Evolutionary conservation across 805 yeast species (phyloP), one percentile per base, ranked within the genome.

Genomic region (Yamadazyma paraphyllophila): DNA sequence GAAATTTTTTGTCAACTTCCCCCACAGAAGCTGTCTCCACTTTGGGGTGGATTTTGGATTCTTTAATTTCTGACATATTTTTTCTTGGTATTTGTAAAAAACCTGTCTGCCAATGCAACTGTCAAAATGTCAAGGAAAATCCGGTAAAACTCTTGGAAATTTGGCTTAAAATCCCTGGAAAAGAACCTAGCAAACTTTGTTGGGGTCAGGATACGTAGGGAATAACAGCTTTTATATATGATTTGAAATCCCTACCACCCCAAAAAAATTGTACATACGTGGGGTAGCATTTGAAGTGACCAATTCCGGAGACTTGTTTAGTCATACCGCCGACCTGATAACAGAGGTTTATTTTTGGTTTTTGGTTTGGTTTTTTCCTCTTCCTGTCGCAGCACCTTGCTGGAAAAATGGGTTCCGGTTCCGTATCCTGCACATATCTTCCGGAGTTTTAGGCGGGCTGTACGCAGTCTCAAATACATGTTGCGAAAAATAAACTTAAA

Each of bases 41-140:
- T 36, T 24, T 20, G 11, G 26, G 38, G 10, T 12, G 25, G 14
- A 8, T 4, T 36, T 36, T 16, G 7, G 27, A 9, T 17, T 8
- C 14, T 6, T 36, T 36, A 17, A 17, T 36, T 36, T 36, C 38
- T 36, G 38, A 36, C 38, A 36, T 36, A 10, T 15, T 10, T 36
- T 26, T 16, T 16, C 38, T 36, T 36, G 26, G 38, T 33, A 7
- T 33, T 33, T 31, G 24, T 3, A 20, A 6, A 20, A 20, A 20
- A 20, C 24, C 24, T 20, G 24, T 20, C 24, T 20, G 24, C 24
- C 24, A 20, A 20, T 7, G 29, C 38, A 11, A 20, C 7, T 5
- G 10, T 20, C 7, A 17, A 36, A 16, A 26, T 36, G 38, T 17
- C 38, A 36, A 33, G 6, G 24, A 4, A 20, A 20, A 20, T 20